phyloP scores from a whole-genome alignment of 179 eudicot genomes.

The Heliamphora pulchella region DNA sequence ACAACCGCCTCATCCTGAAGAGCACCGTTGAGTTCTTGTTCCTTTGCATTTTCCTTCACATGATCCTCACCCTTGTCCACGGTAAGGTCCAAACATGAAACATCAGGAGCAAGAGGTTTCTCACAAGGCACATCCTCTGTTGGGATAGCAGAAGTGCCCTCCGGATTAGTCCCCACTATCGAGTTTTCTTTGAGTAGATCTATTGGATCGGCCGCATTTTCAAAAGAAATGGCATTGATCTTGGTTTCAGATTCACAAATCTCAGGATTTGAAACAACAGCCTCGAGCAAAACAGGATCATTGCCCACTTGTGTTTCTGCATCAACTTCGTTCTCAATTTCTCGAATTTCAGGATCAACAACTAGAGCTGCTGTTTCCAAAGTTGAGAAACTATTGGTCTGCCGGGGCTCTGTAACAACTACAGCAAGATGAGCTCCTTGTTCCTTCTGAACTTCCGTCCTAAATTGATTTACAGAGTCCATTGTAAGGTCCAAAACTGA shows the following conservation, averaged over 20 bases:
- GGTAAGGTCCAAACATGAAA: not conserved
- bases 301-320: not conserved
- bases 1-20: not conserved
- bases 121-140: not conserved
- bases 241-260: not conserved
- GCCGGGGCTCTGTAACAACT: not conserved
- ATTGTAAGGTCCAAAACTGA: not conserved
- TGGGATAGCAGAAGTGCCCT: conserved; percentile 4
- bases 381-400: not conserved
- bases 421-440: not conserved
- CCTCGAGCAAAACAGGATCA: not conserved
- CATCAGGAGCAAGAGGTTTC: conserved; percentile 1
- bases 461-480: not conserved
- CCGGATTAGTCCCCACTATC: not conserved
- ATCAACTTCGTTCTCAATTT: not conserved
- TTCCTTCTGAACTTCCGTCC: conserved; percentile 5
- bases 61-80: conserved; percentile 7
- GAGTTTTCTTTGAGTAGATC: not conserved
- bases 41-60: not conserved
- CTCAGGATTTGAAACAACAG: conserved; percentile 8
- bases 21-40: conserved; percentile 1
- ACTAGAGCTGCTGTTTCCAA: not conserved
- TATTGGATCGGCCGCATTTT: not conserved
- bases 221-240: not conserved
- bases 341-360: not conserved